These are phyloP conservation scores for Xylariaceae sp. DNA, from an alignment of 2,329 filamentous ascomycete genomes.

Conservation along the genomic window DNA sequence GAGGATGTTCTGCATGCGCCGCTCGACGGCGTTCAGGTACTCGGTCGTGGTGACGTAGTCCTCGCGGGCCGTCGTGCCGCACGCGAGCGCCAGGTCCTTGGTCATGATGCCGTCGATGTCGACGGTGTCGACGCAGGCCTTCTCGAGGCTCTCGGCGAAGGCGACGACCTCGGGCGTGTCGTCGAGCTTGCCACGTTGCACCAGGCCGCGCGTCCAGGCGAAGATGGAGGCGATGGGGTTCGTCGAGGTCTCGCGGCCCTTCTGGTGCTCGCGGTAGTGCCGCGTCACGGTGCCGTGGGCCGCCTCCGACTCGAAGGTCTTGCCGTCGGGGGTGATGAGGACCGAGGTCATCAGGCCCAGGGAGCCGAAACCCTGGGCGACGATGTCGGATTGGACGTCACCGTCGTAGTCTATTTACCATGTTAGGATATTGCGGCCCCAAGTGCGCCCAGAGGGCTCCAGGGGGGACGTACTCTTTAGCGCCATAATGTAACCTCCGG, in stretches of 20 bases:
- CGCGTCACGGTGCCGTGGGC: constrained; percentile 97
- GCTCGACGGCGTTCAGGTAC: constrained; percentile 91
- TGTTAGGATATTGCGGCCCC: not conserved
- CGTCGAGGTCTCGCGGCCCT: constrained; percentile 93
- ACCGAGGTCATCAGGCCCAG: constrained; percentile 98
- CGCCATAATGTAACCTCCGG: constrained; percentile 93
- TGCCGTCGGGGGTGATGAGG: constrained; percentile 92
- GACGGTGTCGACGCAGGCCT: constrained; percentile 91
- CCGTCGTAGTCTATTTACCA: constrained; percentile 97
- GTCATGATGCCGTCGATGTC: constrained; percentile 96
- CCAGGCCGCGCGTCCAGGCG: constrained; percentile 92
- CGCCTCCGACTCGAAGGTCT: constrained; percentile 96
- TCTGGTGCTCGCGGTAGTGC: constrained; percentile 98
- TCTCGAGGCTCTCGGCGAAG: constrained; percentile 88
- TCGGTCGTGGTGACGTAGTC: constrained; percentile 89
- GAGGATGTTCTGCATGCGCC: constrained; percentile 74
- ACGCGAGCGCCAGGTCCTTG: constrained; percentile 95
- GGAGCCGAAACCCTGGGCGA: constrained; percentile 96
- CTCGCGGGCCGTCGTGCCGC: constrained; percentile 77
- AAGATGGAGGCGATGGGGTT: constrained; percentile 99
- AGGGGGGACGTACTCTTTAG: constrained; percentile 74
- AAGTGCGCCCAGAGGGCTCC: no score
- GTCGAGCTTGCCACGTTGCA: constrained; percentile 91
- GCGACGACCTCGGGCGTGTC: constrained; percentile 85
- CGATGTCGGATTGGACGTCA: constrained; percentile 97